Conservation (phyloP, 306 rosid genomes). For the Senna siamea region DNA sequence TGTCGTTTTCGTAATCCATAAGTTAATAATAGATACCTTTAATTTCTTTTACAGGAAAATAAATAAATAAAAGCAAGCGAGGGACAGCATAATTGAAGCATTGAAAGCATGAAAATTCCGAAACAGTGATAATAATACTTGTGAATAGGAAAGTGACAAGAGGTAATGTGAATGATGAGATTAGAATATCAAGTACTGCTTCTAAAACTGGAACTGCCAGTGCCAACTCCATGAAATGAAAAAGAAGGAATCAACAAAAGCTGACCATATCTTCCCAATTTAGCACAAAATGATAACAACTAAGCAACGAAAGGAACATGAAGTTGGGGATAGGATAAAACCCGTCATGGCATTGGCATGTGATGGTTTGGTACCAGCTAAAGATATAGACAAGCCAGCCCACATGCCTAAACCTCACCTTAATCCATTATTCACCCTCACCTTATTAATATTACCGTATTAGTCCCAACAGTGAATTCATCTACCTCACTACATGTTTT, state of each 20-base stretch:
- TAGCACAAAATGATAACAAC: conserved; percentile 33
- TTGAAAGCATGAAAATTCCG: conserved; percentile 13
- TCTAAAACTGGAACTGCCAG: conserved; percentile 17
- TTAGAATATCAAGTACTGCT: conserved; percentile 12
- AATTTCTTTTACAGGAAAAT: neutral
- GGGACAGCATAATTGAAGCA: neutral
- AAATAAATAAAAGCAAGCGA: too few relatives aligned
- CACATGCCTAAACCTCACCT: conserved; percentile 49
- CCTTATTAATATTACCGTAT: neutral
- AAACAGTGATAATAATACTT: neutral
- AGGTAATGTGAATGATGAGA: conserved; percentile 26
- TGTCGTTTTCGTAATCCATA: conserved; percentile 35
- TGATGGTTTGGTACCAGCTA: conserved; percentile 43
- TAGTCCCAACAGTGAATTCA: neutral
- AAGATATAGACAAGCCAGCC: conserved; percentile 43
- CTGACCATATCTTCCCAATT: conserved; percentile 26
- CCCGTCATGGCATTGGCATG: conserved; percentile 53
- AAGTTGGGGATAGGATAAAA: conserved; percentile 32
- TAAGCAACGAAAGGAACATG: conserved; percentile 44
- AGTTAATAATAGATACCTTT: conserved; percentile 17
- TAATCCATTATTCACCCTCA: conserved; percentile 25
- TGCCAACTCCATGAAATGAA: conserved; percentile 21
- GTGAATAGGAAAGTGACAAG: conserved; percentile 21
- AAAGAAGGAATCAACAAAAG: conserved; percentile 12
- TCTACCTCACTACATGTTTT: neutral